Evolutionary conservation across 805 yeast genomes (phyloP).

Genomic region (Jamesozyma piceae): DNA sequence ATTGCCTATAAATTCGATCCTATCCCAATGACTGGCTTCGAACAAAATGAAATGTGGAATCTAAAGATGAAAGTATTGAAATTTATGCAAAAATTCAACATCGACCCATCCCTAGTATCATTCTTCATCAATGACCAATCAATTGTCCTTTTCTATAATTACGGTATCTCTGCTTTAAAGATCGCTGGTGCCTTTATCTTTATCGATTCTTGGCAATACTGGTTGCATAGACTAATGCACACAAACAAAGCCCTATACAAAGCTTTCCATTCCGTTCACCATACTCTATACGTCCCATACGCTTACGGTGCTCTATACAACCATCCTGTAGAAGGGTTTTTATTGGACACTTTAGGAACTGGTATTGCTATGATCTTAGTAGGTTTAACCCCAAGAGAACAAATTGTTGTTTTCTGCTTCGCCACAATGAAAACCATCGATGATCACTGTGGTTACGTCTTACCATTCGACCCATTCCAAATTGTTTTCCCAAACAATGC

Average conservation of each 20-base stretch:
- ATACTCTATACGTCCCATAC: slow-evolving; percentile 87
- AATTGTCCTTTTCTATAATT: slow-evolving; percentile 48
- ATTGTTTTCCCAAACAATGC: slow-evolving; percentile 88
- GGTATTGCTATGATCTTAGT: slow-evolving; percentile 66
- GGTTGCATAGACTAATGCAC: slow-evolving; percentile 86
- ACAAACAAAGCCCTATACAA: slow-evolving; percentile 64
- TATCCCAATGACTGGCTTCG: slow-evolving; percentile 43
- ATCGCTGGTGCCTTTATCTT: slow-evolving; percentile 56
- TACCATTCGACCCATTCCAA: slow-evolving; percentile 90
- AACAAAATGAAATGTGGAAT: slow-evolving; percentile 39
- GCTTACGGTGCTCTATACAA: slow-evolving; percentile 95
- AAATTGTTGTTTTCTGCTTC: slow-evolving; percentile 64
- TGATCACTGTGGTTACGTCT: slow-evolving; percentile 95
- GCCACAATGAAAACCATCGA: slow-evolving; percentile 95
- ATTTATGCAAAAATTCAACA: background rate
- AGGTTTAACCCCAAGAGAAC: slow-evolving; percentile 66
- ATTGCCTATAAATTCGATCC: slow-evolving; percentile 49
- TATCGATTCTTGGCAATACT: slow-evolving; percentile 93
- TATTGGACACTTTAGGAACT: slow-evolving; percentile 86
- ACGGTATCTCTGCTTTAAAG: slow-evolving; percentile 52
- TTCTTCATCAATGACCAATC: slow-evolving; percentile 8
- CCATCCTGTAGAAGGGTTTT: slow-evolving; percentile 87
- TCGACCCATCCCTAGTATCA: background rate
- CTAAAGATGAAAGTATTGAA: slow-evolving; percentile 21
- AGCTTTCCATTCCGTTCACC: slow-evolving; percentile 88